phyloP scores from a whole-genome alignment of 2,329 filamentous ascomycete species.

The Monosporascus sp. region DNA sequence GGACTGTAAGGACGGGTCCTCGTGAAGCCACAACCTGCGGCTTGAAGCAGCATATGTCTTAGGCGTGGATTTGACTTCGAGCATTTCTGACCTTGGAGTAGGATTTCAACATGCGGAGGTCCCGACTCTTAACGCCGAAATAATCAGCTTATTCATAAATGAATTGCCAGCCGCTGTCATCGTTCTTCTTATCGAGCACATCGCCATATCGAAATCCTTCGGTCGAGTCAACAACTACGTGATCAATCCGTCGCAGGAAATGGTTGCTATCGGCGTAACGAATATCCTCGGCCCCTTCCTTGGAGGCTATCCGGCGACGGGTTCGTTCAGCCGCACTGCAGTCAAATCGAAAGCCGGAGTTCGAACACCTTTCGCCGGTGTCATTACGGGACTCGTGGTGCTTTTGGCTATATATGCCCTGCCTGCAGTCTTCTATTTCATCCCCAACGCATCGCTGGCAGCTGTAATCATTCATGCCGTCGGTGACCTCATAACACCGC shows the following conservation, averaged over 20 bases:
- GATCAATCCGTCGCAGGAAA: conserved; percentile 91
- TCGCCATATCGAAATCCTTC: conserved; percentile 95
- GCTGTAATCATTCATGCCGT: conserved; percentile 96
- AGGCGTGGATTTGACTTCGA: conserved; percentile 3
- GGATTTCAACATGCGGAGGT: conserved; percentile 77
- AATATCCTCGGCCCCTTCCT: conserved; percentile 90
- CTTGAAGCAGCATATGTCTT: too few species aligned
- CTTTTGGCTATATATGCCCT: conserved; percentile 86
- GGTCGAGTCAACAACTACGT: conserved; percentile 93
- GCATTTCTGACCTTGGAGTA: conserved; percentile 22
- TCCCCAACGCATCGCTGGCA: conserved; percentile 72
- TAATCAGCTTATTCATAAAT: conserved; percentile 63
- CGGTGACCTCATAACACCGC: conserved; percentile 83
- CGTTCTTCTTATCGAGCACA: conserved; percentile 94
- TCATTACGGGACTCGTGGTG: conserved; percentile 81
- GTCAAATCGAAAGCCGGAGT: conserved; percentile 98
- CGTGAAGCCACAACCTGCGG: too few species aligned
- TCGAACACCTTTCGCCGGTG: conserved; percentile 81
- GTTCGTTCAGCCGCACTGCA: conserved; percentile 92
- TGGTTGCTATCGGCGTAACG: conserved; percentile 87
- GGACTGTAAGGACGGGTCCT: too few species aligned
- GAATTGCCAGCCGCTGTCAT: conserved; percentile 84
- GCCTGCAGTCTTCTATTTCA: conserved; percentile 88
- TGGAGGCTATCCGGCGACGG: conserved; percentile 86
- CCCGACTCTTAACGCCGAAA: conserved; percentile 59